These are phyloP conservation scores for Crithidia fasciculata DNA, from an alignment of 208 protist genomes.

Conservation along the genomic window DNA sequence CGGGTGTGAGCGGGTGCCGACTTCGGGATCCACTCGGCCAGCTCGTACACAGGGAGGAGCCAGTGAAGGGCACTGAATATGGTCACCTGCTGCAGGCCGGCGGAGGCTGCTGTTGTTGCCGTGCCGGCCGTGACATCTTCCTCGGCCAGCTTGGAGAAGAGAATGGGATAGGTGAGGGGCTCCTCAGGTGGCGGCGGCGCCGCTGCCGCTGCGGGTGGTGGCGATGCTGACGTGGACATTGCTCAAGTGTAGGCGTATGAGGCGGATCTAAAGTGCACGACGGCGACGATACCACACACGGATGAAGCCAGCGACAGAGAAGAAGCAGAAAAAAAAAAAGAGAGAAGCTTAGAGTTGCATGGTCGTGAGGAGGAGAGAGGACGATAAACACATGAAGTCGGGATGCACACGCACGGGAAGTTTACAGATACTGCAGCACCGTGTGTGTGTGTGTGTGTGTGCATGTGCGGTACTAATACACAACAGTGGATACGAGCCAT, in stretches of 20 bases:
- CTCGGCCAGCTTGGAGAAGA: slow-evolving; percentile 18
- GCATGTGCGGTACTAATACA: no score
- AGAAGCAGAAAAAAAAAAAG: slow-evolving; percentile 15
- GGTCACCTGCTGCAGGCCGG: slow-evolving; percentile 32
- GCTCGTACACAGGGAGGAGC: slow-evolving; percentile 61
- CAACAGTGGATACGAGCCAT: no score
- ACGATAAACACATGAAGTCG: no score
- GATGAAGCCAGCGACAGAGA: not conserved
- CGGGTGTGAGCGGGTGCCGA: not conserved
- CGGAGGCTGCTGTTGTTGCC: slow-evolving; percentile 6
- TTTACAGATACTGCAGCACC: no score
- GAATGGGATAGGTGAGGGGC: slow-evolving; percentile 39
- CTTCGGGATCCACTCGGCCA: slow-evolving; percentile 54
- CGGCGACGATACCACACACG: not conserved
- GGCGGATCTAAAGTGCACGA: not conserved
- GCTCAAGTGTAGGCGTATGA: not conserved
- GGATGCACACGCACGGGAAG: no score
- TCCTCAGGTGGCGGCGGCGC: slow-evolving; percentile 34
- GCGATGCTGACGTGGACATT: not conserved
- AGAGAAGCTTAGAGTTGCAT: not conserved
- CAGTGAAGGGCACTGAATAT: slow-evolving; percentile 64
- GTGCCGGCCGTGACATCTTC: slow-evolving; percentile 7
- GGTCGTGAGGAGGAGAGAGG: not conserved
- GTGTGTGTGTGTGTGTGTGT: no score
- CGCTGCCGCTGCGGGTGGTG: not conserved